Base-by-base conservation (phyloP, 768 basidiomycete species). In the Cyathus striatus region DNA sequence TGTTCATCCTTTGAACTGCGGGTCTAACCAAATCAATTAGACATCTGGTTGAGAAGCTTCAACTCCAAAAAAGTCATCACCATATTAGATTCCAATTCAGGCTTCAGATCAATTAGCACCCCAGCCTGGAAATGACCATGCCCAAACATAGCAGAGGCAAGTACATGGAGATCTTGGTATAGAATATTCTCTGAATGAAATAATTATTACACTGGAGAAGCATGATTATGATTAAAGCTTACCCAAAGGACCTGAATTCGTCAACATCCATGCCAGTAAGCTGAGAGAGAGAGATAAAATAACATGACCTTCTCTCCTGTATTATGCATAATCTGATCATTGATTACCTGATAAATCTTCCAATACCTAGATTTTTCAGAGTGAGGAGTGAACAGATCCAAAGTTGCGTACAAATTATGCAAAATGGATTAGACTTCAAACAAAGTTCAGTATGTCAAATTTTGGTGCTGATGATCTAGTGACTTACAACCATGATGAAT, bases 181-280 rank as follows among this genome's bases (percentile, higher is more conserved):
- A n/a, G 50, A 6, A 72, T 69, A 23, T 42, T 55, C 51, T 73
- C 70, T 72, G 51, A 47, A 18, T 51, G 21, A 26, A 39, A 34
- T 12, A 26, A 20, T 24, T 53, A 56, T 17, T 53, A 54, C n/a
- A 50, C 52, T 10, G 51, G 49, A 1, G 43, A 51, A 13, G 53
- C 20, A 12, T 5, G 23, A 47, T 23, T 44, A n/a, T n/a, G n/a
- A n/a, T n/a, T n/a, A n/a, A n/a, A n/a, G n/a, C n/a, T n/a, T 27
- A 63, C 56, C 56, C 48, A 69, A 23, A 43, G 69, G 53, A 40
- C 61, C 49, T 42, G 71, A 41, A 49, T 61, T 64, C 45, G 62
- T 58, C 70, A 58, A 24, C 9, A 9, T 30, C 27, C 9, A 9
- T n/a, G n/a, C 9, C n/a, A 30, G 9, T n/a, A 9, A 30, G 27